Percentiles rank a stretch among this genome's conserved stretches.
phyloP scores from a whole-genome alignment of 495 filamentous ascomycete species.

The Terfezia boudieri region DNA sequence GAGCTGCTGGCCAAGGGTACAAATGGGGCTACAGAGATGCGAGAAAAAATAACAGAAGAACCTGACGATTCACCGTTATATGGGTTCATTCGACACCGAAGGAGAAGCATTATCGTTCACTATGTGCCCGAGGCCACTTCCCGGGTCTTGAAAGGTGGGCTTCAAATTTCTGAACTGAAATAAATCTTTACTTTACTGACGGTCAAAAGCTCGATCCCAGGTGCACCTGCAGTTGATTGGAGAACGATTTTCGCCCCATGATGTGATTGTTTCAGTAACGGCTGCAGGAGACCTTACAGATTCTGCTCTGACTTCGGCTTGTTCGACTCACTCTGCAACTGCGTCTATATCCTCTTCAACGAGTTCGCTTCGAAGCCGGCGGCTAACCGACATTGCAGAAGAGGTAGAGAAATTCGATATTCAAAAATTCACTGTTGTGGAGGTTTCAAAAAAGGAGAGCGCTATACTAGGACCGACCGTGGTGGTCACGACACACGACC shows the following conservation, averaged over 20 bases:
- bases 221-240: conserved; percentile 78
- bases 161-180: neutral
- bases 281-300: conserved; percentile 63
- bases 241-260: conserved; percentile 71
- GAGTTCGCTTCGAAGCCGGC: conserved; percentile 49
- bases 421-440: neutral
- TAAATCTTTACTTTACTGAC: neutral
- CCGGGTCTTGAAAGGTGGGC: conserved; percentile 67
- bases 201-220: conserved; percentile 52
- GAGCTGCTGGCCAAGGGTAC: conserved; percentile 54
- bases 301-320: conserved; percentile 65
- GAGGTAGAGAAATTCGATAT: conserved; percentile 36
- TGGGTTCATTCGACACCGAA: conserved; percentile 73
- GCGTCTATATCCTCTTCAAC: conserved; percentile 71
- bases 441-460: neutral
- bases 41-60: conserved; percentile 53
- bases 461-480: conserved; percentile 11
- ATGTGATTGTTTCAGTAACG: conserved; percentile 54
- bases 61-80: conserved; percentile 71
- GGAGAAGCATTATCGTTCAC: conserved; percentile 76
- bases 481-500: conserved; percentile 18
- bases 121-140: conserved; percentile 81
- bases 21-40: conserved; percentile 67
- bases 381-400: conserved; percentile 66
- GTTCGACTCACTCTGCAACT: conserved; percentile 72